Evolutionary conservation across 352 stramenopile species (phyloP), one percentile per base, ranked within the genome.

Genomic region (Globisporangium iwayamae): DNA sequence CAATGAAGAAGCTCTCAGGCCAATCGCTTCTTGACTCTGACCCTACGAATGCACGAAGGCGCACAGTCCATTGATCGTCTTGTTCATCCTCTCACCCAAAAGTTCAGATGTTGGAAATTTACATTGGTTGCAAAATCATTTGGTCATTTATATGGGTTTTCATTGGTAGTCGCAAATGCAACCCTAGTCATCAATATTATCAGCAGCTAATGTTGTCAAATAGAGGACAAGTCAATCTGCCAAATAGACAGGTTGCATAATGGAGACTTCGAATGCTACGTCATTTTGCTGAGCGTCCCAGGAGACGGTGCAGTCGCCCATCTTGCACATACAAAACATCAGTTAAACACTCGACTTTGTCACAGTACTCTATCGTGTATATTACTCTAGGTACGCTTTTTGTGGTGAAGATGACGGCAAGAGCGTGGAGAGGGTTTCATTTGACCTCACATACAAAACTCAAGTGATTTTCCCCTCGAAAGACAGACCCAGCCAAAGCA

Each of bases 191-290:
- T 28, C 36, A 2, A 2, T 8, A 39, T 51, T 51, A 28, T 30
- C 54, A 39, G 54, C 54, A 32, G 16, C 55, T 61, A 38, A 61
- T 52, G 55, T 61, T 61, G 11, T 34, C 38, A 52, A 4, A 52
- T 52, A 10, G 30, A 32, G 38, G 38, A 18, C 11, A 48, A 20
- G 18, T 30, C 22, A 2, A 8, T 11, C 20, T 51, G 51, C 7
- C 1, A 22, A 0, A 22, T 0, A n/a, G 14, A 4, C 13, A 13
- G 9, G 48, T 55, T 55, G 48, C 14, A 25, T 6, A 9, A 55
- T 55, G n/a, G 48, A 9, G 48, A 55, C 22, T 36, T 55, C 22
- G 47, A 54, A 36, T 13, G 47, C n/a, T 54, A 39, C 36, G 36
- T 16, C 36, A 41, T 16, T 41, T 8, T 41, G 11, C 14, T 4